Conservation (phyloP, 768 basidiomycete genomes). For the Nidula microcarpa region DNA sequence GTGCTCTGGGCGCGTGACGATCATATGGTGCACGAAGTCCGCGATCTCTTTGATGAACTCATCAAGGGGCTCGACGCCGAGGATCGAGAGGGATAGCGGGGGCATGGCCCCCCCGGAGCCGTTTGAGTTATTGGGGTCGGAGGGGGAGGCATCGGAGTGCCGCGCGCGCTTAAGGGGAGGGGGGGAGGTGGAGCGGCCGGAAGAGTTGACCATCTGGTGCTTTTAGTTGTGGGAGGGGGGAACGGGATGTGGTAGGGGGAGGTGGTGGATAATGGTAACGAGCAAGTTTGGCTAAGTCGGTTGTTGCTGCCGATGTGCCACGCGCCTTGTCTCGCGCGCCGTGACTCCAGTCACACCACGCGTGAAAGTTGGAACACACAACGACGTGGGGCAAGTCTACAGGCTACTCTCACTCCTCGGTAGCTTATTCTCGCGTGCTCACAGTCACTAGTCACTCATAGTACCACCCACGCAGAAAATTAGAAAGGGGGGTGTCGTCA, state of each 20-base stretch:
- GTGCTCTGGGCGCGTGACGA: slow-evolving; percentile 50
- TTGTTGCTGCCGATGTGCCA: no score
- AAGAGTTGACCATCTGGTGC: background rate
- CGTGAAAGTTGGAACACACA: no score
- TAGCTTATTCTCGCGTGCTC: no score
- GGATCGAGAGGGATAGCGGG: slow-evolving; percentile 74
- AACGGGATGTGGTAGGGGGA: background rate
- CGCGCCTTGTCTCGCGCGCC: background rate
- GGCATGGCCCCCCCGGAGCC: slow-evolving; percentile 31
- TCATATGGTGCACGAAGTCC: slow-evolving; percentile 80
- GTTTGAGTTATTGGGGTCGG: slow-evolving; percentile 1
- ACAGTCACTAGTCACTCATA: no score
- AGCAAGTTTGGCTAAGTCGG: background rate
- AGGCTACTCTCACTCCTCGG: no score
- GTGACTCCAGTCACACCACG: no score
- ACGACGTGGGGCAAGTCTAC: no score
- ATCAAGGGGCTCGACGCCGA: slow-evolving; percentile 87
- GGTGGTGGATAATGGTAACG: slow-evolving; percentile 9
- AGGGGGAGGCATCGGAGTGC: slow-evolving; percentile 10
- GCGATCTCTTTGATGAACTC: slow-evolving; percentile 92
- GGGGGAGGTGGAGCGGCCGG: background rate
- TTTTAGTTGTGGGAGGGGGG: background rate
- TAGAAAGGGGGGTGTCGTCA: background rate
- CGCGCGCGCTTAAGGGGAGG: slow-evolving; percentile 22
- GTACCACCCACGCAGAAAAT: background rate